Evolutionary conservation across 257 asterid species (phyloP).

Genomic region (Leptodermis oblonga): DNA sequence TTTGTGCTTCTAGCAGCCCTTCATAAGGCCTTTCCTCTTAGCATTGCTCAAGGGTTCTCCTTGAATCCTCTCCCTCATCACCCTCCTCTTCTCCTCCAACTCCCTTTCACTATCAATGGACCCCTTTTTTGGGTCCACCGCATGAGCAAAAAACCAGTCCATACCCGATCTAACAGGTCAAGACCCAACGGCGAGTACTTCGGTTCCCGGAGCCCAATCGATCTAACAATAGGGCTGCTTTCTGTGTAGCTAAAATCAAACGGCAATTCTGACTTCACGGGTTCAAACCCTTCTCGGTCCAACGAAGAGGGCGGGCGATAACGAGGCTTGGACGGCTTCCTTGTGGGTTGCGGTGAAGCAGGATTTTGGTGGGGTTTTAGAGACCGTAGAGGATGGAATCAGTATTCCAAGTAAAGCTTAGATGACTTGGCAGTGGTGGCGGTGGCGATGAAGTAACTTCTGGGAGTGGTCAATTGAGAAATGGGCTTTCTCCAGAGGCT

Average conservation of each 20-base stretch:
- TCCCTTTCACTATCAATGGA: slow-evolving; percentile 43
- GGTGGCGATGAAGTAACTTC: slow-evolving; percentile 36
- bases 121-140: slow-evolving; percentile 67
- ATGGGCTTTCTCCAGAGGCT: slow-evolving; percentile 36
- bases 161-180: slow-evolving; percentile 57
- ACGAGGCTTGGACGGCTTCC: slow-evolving; percentile 45
- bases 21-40: slow-evolving; percentile 71
- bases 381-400: slow-evolving; percentile 61
- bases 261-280: slow-evolving; percentile 58
- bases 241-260: slow-evolving; percentile 97
- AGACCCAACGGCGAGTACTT: slow-evolving; percentile 98
- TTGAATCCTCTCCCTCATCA: slow-evolving; percentile 46
- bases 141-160: slow-evolving; percentile 99
- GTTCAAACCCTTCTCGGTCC: slow-evolving; percentile 36
- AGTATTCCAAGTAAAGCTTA: slow-evolving; percentile 54
- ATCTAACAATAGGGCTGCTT: slow-evolving; percentile 56
- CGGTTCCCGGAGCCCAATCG: slow-evolving; percentile 91
- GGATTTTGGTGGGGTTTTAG: slow-evolving; percentile 41
- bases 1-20: slow-evolving; percentile 58
- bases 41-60: slow-evolving; percentile 70
- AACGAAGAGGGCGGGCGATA: slow-evolving; percentile 91
- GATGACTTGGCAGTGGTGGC: slow-evolving; percentile 31
- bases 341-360: slow-evolving; percentile 10
- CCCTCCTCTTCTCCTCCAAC: slow-evolving; percentile 68
- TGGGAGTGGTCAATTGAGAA: slow-evolving; percentile 24